phyloP scores from a whole-genome alignment of 2,329 filamentous ascomycete species.

The Claviceps capensis region DNA sequence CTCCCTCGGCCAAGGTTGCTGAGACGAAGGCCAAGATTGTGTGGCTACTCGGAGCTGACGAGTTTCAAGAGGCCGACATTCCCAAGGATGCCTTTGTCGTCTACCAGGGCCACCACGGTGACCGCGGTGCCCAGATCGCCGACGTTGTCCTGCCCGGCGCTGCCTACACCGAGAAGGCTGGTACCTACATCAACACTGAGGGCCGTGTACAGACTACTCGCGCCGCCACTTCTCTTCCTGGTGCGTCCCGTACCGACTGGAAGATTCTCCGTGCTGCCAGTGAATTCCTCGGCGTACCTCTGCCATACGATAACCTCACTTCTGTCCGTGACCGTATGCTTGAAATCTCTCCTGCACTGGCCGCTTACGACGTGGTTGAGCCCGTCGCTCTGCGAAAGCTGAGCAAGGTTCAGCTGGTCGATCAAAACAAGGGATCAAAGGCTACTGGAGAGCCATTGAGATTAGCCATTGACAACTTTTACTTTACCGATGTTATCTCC shows the following conservation, averaged over 20 bases:
- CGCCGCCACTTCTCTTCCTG: conserved; percentile 75
- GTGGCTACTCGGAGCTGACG: conserved; percentile 93
- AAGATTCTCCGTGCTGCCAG: conserved; percentile 92
- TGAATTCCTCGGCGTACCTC: conserved; percentile 75
- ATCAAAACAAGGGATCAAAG: conserved; percentile 85
- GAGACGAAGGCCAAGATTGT: conserved; percentile 85
- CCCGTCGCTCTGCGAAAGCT: conserved; percentile 58
- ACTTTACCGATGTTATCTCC: conserved; percentile 93
- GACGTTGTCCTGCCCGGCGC: conserved; percentile 89
- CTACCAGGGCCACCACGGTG: conserved; percentile 97
- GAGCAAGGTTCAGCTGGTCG: conserved; percentile 88
- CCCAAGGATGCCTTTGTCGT: conserved; percentile 93
- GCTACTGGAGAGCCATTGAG: conserved; percentile 60
- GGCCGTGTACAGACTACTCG: conserved; percentile 90
- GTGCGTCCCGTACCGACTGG: conserved; percentile 90
- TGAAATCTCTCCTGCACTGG: conserved; percentile 82
- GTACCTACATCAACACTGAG: conserved; percentile 95
- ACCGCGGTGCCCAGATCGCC: conserved; percentile 81
- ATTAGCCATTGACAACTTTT: conserved; percentile 90
- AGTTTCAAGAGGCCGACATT: conserved; percentile 71
- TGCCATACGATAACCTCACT: conserved; percentile 89
- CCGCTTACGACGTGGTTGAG: conserved; percentile 85
- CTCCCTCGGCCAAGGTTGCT: conserved; percentile 68
- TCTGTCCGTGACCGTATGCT: conserved; percentile 84
- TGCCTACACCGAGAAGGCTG: conserved; percentile 93